Evolutionary conservation across 345 rosid species (phyloP).

Genomic region (Syzygium grande): DNA sequence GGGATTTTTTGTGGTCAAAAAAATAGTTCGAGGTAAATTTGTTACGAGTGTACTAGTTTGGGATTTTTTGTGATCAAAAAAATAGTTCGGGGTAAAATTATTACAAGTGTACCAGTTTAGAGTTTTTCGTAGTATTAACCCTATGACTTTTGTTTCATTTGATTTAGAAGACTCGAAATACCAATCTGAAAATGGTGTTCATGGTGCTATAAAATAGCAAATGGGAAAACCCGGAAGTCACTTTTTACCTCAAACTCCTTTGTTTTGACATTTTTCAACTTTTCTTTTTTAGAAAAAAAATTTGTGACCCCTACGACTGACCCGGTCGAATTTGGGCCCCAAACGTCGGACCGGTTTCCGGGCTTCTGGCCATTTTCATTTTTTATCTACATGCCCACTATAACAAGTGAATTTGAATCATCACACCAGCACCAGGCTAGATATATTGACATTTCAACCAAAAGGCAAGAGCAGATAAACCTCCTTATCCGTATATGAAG

Average conservation of each 20-base stretch:
- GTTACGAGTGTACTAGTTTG: too few species aligned
- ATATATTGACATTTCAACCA: background rate
- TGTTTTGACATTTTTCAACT: background rate
- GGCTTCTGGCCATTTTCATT: background rate
- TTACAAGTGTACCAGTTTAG: too few species aligned
- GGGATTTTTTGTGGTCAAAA: too few species aligned
- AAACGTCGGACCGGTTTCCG: background rate
- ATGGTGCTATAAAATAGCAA: background rate
- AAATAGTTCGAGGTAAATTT: too few species aligned
- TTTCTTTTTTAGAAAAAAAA: background rate
- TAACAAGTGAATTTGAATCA: background rate
- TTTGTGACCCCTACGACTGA: background rate
- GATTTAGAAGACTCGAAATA: background rate
- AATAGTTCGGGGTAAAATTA: too few species aligned
- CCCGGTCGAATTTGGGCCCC: background rate
- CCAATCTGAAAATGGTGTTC: background rate
- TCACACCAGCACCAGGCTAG: background rate
- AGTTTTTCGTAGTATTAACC: too few species aligned
- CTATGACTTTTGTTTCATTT: background rate
- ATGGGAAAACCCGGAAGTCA: background rate
- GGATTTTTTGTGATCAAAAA: too few species aligned
- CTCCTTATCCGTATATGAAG: background rate
- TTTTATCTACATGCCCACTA: background rate
- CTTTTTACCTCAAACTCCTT: background rate
- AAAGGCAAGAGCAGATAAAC: background rate